A percentile compares a stretch with the other conserved stretches of the same genome.
phyloP scores from a whole-genome alignment of 2,329 filamentous ascomycete genomes.

The Pyrenochaeta sp. region DNA sequence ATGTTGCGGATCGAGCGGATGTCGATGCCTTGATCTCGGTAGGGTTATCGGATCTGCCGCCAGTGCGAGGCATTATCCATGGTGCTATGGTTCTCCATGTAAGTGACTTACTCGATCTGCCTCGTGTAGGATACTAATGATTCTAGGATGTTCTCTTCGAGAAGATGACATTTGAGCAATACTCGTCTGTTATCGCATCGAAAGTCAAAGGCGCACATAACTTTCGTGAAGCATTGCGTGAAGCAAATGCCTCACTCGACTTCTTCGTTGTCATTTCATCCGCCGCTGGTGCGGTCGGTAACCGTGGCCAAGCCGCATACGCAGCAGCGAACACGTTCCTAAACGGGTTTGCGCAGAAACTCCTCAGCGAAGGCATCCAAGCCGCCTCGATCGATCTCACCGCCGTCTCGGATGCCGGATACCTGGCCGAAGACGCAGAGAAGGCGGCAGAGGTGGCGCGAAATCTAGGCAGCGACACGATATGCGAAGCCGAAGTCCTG shows the following conservation, averaged over 20 bases:
- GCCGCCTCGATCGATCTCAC: constrained; percentile 33
- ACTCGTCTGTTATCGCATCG: constrained; percentile 20
- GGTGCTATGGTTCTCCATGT: constrained; percentile 34
- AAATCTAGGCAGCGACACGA: constrained; percentile 34
- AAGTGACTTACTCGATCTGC: constrained; percentile 2
- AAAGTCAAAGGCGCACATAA: constrained; percentile 33
- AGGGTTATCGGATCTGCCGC: constrained; percentile 22
- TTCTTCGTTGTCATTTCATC: constrained; percentile 52
- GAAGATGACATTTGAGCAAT: constrained; percentile 29
- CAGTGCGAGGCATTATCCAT: constrained; percentile 34
- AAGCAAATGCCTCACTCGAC: constrained; percentile 30
- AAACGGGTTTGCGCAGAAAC: constrained; percentile 34
- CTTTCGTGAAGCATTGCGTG: constrained; percentile 19
- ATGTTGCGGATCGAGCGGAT: constrained; percentile 20
- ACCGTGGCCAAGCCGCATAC: constrained; percentile 32
- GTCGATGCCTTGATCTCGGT: constrained; percentile 17
- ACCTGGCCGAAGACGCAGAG: constrained; percentile 31
- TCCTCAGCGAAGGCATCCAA: constrained; percentile 21
- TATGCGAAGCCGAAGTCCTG: constrained; percentile 37
- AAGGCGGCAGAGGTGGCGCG: constrained; percentile 30
- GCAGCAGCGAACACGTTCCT: constrained; percentile 39
- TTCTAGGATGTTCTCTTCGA: constrained; percentile 27
- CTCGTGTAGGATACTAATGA: background rate
- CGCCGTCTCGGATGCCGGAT: constrained; percentile 36
- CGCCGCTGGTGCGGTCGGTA: constrained; percentile 24